These are phyloP conservation scores for Lathyrus tuberosus DNA, from an alignment of 306 rosid species.

Conservation along the genomic window DNA sequence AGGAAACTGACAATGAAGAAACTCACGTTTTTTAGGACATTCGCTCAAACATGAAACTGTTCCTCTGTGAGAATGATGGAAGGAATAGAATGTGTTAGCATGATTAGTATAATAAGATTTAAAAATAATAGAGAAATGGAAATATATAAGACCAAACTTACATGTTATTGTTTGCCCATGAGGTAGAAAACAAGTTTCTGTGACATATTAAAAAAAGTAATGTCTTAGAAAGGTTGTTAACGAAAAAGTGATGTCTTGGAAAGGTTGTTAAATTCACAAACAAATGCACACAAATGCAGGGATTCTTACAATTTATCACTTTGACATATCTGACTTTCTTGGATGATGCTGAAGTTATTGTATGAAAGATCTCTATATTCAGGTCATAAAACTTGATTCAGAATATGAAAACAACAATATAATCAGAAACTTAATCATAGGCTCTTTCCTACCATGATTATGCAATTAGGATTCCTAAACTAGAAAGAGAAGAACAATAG, in stretches of 20 bases:
- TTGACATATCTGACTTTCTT: constrained; percentile 41
- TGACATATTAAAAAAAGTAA: no score
- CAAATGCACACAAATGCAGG: constrained; percentile 14
- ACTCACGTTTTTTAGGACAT: constrained; percentile 56
- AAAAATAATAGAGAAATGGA: neutral
- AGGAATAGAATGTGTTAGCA: constrained; percentile 36
- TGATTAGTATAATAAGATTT: neutral
- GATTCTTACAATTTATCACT: constrained; percentile 51
- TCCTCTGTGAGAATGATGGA: constrained; percentile 41
- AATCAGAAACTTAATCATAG: neutral
- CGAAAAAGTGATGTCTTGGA: constrained; percentile 7
- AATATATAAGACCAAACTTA: constrained; percentile 36
- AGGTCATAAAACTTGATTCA: constrained; percentile 39
- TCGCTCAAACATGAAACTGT: constrained; percentile 51
- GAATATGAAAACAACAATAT: neutral
- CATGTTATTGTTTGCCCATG: constrained; percentile 34
- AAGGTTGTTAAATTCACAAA: constrained; percentile 6
- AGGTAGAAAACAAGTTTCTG: constrained; percentile 51
- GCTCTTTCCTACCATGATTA: no score
- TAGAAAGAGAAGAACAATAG: no score
- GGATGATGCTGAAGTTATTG: constrained; percentile 50
- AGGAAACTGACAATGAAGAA: neutral
- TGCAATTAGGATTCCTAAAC: no score
- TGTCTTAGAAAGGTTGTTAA: neutral
- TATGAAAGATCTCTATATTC: constrained; percentile 71